phyloP scores from a whole-genome alignment of 2,329 filamentous ascomycete species.

The Metarhizium rileyi region DNA sequence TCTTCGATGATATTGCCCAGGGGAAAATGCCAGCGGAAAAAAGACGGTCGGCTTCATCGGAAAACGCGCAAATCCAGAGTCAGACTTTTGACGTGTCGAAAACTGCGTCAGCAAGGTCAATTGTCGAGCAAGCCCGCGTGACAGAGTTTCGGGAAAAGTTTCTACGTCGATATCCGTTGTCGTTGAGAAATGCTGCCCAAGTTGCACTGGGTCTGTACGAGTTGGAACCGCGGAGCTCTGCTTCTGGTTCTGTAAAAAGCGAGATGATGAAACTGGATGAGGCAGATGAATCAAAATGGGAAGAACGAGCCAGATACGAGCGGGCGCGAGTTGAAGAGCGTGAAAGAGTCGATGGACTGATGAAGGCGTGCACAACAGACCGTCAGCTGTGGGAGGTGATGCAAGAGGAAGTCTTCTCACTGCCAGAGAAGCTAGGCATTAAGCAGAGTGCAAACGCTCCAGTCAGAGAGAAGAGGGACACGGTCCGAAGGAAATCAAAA shows the following conservation, averaged over 20 bases:
- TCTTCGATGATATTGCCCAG: slow-evolving; percentile 35
- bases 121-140: slow-evolving; percentile 23
- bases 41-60: slow-evolving; percentile 11
- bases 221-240: slow-evolving; percentile 19
- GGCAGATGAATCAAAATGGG: slow-evolving; percentile 21
- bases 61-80: neutral
- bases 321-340: slow-evolving; percentile 35
- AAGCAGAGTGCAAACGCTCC: neutral
- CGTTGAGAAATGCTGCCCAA: slow-evolving; percentile 30
- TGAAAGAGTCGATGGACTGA: slow-evolving; percentile 39
- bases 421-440: slow-evolving; percentile 47
- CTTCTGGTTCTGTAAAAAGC: slow-evolving; percentile 13
- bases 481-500: neutral
- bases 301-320: slow-evolving; percentile 26
- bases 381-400: slow-evolving; percentile 57
- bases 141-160: slow-evolving; percentile 25
- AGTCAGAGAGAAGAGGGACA: slow-evolving; percentile 4
- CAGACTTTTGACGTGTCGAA: neutral
- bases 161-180: slow-evolving; percentile 27
- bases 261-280: slow-evolving; percentile 21
- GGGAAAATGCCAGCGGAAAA: slow-evolving; percentile 22
- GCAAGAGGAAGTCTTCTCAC: slow-evolving; percentile 55
- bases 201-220: slow-evolving; percentile 29
- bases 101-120: slow-evolving; percentile 15
- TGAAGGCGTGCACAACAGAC: slow-evolving; percentile 50